These are phyloP conservation scores for Tetraselmis striata DNA, from an alignment of 139 green algal genomes.

Conservation along the genomic window DNA sequence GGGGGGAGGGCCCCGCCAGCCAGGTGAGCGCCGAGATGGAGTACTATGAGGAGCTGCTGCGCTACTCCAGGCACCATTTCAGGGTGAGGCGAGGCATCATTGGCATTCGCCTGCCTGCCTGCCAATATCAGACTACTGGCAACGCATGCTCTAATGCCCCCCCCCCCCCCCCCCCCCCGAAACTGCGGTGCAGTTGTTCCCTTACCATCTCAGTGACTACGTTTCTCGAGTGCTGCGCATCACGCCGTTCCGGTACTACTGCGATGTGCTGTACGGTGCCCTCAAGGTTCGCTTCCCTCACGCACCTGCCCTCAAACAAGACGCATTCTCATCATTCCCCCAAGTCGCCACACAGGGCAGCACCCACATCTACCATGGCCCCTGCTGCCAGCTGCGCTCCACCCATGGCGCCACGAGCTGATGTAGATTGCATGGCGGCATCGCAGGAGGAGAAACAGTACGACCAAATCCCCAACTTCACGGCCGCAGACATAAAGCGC, in stretches of 20 bases:
- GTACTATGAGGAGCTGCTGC: slow-evolving; percentile 87
- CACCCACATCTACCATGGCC: slow-evolving; percentile 8
- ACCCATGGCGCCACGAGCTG: too few relatives aligned
- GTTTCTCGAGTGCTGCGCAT: slow-evolving; percentile 75
- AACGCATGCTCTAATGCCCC: too few relatives aligned
- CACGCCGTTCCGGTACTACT: slow-evolving; percentile 86
- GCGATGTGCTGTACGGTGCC: slow-evolving; percentile 62
- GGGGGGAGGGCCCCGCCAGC: slow-evolving; percentile 52
- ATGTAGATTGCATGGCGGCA: too few relatives aligned
- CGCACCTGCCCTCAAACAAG: neutral
- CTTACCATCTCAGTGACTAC: slow-evolving; percentile 84
- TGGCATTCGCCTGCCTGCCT: slow-evolving; percentile 4
- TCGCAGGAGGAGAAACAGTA: slow-evolving; percentile 71
- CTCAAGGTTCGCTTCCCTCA: slow-evolving; percentile 45
- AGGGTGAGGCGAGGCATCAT: slow-evolving; percentile 38
- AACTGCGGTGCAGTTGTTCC: slow-evolving; percentile 71
- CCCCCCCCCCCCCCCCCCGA: too few relatives aligned
- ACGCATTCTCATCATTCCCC: slow-evolving; percentile 4
- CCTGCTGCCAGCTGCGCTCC: too few relatives aligned
- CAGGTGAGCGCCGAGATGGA: slow-evolving; percentile 65
- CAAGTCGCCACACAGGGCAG: neutral
- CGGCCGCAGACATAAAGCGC: slow-evolving; percentile 75
- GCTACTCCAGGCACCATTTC: slow-evolving; percentile 52
- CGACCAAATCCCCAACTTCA: slow-evolving; percentile 92
- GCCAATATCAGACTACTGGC: too few relatives aligned